Evolutionary conservation across 495 filamentous ascomycete genomes (phyloP).

Genomic region (Parathielavia hyrcaniae): DNA sequence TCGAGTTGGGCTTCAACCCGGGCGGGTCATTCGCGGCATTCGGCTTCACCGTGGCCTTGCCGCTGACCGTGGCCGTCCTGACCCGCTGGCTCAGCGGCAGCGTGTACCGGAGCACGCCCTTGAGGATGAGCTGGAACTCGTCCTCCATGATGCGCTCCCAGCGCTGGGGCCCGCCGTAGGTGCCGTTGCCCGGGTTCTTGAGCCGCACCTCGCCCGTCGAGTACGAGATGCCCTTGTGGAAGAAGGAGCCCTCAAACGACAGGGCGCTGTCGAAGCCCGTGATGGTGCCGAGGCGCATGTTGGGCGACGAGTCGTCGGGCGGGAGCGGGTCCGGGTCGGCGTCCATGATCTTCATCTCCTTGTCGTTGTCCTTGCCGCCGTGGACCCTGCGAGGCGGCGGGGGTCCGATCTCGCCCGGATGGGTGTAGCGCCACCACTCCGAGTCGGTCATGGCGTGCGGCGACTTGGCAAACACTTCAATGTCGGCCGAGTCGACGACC

Average conservation of each 20-base stretch:
- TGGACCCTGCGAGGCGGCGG: conserved; percentile 17
- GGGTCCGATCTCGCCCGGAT: conserved; percentile 34
- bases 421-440: conserved; percentile 63
- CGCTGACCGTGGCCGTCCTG: conserved; percentile 48
- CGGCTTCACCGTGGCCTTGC: conserved; percentile 45
- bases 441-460: conserved; percentile 70
- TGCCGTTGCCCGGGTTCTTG: conserved; percentile 77
- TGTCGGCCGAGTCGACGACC: conserved; percentile 72
- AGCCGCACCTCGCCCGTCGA: conserved; percentile 81
- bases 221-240: conserved; percentile 56
- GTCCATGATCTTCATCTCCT: conserved; percentile 14
- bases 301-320: conserved; percentile 56
- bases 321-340: conserved; percentile 59
- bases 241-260: conserved; percentile 79
- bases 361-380: conserved; percentile 9
- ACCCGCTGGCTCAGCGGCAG: conserved; percentile 71
- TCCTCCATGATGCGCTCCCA: conserved; percentile 89
- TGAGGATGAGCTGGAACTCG: conserved; percentile 85
- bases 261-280: conserved; percentile 79
- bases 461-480: conserved; percentile 91
- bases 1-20: background rate
- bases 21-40: conserved; percentile 45
- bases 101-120: conserved; percentile 82
- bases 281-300: conserved; percentile 85
- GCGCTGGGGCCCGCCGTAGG: conserved; percentile 74